Evolutionary conservation across 176 grass and related monocot species (phyloP), one percentile per base, ranked within the genome.

Genomic region (Pharus latifolius): DNA sequence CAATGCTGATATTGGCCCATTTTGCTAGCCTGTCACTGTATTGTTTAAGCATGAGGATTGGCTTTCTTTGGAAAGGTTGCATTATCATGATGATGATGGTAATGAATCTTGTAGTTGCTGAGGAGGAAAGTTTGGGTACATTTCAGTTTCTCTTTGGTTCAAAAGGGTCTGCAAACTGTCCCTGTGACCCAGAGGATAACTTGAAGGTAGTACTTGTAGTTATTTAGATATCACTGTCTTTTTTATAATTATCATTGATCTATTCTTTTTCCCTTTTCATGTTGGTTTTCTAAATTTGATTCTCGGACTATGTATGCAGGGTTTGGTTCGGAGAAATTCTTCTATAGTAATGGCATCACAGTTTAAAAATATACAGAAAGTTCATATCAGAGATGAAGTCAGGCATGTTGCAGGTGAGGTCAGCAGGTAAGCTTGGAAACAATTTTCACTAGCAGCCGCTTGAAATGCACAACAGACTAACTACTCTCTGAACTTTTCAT

Each of bases 31-130:
- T 92, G 10, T 62, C 52, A 28, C 3, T 56, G 32, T 79, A 13
- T 48, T 84, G 81, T 88, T 66, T 82, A n/a, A 66, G 69, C n/a
- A 67, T 50, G 42, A 79, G 62, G 25, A 40, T 88, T 85, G 74
- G 47, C 23, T 79, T 88, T 67, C 18, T 92, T 14, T 88, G 63
- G 81, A 88, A 72, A 32, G 52, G 78, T 15, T 88, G 89, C 53
- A 82, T 85, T 85, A 34, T 85, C 35, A 82, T 92, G 81, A 85
- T 92, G 56, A 88, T 85, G 47, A 72, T 51, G n/a, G 18, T 76
- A 49, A 63, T 78, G 55, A 88, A 82, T 79, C 74, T 92, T 76
- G 14, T 81, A 33, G n/a, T 84, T 82, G 38, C 46, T 71, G 68
- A 88, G 82, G 69, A 67, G 20, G 15, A 9, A 66, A 57, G 5